phyloP scores from a whole-genome alignment of 495 filamentous ascomycete genomes.

The Neurospora sp. region DNA sequence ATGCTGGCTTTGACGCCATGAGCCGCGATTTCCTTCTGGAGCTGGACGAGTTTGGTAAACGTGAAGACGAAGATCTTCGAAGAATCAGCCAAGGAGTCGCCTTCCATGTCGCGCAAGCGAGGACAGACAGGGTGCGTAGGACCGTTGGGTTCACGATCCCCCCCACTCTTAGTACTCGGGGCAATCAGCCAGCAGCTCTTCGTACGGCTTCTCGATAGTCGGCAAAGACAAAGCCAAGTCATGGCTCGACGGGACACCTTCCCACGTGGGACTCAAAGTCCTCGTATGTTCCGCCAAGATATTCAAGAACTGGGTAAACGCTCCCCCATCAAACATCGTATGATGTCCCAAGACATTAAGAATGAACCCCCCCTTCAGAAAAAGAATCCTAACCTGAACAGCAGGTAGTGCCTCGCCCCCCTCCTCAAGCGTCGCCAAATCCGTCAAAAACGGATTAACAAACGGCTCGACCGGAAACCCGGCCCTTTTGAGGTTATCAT shows the following conservation, averaged over 20 bases:
- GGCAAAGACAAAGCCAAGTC: neutral
- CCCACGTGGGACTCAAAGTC: neutral
- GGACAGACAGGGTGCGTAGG: neutral
- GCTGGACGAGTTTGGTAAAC: neutral
- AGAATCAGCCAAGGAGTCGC: neutral
- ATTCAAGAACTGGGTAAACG: neutral
- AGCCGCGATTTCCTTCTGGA: neutral
- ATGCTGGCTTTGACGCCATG: neutral
- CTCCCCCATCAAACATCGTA: slow-evolving; percentile 24
- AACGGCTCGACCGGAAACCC: slow-evolving; percentile 24
- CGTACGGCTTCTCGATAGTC: neutral
- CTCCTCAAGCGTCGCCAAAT: slow-evolving; percentile 4
- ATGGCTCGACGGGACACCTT: neutral
- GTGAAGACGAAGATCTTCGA: neutral
- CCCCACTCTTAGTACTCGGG: neutral
- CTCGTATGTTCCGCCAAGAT: neutral
- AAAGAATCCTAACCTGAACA: slow-evolving; percentile 19
- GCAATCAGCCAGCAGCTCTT: neutral
- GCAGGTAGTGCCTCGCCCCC: slow-evolving; percentile 16
- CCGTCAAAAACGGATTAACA: slow-evolving; percentile 11
- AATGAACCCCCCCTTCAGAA: slow-evolving; percentile 21
- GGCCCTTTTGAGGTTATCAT: slow-evolving; percentile 13
- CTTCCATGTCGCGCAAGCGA: neutral
- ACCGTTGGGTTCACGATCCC: accelerated
- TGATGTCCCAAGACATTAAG: slow-evolving; percentile 26